Evolutionary conservation across 2,329 filamentous ascomycete genomes (phyloP), one percentile per base, ranked within the genome.

Genomic region (Cordyceps javanica): DNA sequence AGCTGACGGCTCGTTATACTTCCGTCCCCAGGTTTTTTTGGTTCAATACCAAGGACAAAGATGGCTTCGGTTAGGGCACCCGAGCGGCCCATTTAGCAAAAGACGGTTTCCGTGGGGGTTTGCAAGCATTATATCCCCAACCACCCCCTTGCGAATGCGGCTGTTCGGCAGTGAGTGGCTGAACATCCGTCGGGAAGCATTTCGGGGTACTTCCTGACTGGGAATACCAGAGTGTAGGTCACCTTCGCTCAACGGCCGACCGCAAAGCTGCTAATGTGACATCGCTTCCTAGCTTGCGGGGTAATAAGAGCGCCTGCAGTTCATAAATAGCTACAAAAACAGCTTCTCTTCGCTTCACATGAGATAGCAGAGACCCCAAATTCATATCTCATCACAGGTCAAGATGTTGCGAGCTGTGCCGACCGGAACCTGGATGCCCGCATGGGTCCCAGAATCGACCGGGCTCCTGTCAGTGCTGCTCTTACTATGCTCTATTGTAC

Each of bases 351-450:
- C 25, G 9, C 25, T 38, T 25, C 23, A 19, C 7, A 10, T 3
- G 9, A 23, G 3, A 0, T 11, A n/a, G 11, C 16, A 4, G 2
- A 30, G 16, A n/a, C 9, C 8, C 0, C 7, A 25, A 30, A 48
- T 4, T 10, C 19, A 42, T 3, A 8, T 23, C 14, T 4, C n/a
- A 56, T 0, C 13, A 7, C 34, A 3, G 2, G 19, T 25, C 19
- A 48, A 51, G 1, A 60, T 60, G 58, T 34, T 60, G 19, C 53
- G 42, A 26, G 32, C 39, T 6, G 50, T 50, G 11, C 48, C 53
- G 6, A 77, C 75, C 8, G 75, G 75, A 11, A 78, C 75, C 3
- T 77, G 75, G 76, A 63, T 78, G 59, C 74, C 76, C 42, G 74
- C 76, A 2, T 76, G 72, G 73, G 73, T 77, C 5, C 75, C 76